Conservation (phyloP, 371 early-diverging fungal genomes). For the Gilbertella persicaria region DNA sequence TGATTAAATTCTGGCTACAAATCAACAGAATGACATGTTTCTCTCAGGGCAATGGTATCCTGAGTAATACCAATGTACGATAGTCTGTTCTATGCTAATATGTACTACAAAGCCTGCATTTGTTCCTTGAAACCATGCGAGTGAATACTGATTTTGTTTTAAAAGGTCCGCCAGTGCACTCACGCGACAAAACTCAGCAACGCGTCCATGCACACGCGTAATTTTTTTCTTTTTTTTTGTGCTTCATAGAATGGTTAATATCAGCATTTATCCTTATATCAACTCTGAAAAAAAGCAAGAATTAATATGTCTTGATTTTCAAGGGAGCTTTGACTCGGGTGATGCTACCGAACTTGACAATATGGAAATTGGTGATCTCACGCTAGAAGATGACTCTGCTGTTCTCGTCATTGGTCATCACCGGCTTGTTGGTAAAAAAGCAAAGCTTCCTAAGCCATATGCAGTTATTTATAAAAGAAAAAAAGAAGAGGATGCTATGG, state of each 20-base stretch:
- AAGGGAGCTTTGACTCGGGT: conserved; percentile 48
- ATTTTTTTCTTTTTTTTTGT: background rate
- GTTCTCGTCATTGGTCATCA: conserved; percentile 52
- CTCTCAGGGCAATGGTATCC: too few species aligned
- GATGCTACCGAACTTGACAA: conserved; percentile 25
- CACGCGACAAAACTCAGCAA: too few species aligned
- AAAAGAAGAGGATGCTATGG: conserved; percentile 15
- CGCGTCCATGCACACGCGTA: background rate
- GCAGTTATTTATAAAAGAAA: conserved; percentile 49
- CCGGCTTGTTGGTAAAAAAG: conserved; percentile 43
- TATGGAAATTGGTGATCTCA: conserved; percentile 43
- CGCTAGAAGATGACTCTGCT: conserved; percentile 38
- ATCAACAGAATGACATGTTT: too few species aligned
- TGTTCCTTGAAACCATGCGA: too few species aligned
- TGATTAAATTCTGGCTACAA: too few species aligned
- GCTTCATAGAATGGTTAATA: conserved; percentile 27
- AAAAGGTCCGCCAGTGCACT: too few species aligned
- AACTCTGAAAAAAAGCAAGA: conserved; percentile 20
- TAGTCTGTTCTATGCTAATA: too few species aligned
- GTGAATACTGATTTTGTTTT: too few species aligned
- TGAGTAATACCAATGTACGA: too few species aligned
- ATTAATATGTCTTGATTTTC: conserved; percentile 52
- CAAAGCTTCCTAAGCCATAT: conserved; percentile 47
- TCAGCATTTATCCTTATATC: conserved; percentile 28
- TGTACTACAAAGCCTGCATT: too few species aligned